These are phyloP conservation scores for Candida ponderosae DNA, from an alignment of 805 yeast species.

Conservation along the genomic window DNA sequence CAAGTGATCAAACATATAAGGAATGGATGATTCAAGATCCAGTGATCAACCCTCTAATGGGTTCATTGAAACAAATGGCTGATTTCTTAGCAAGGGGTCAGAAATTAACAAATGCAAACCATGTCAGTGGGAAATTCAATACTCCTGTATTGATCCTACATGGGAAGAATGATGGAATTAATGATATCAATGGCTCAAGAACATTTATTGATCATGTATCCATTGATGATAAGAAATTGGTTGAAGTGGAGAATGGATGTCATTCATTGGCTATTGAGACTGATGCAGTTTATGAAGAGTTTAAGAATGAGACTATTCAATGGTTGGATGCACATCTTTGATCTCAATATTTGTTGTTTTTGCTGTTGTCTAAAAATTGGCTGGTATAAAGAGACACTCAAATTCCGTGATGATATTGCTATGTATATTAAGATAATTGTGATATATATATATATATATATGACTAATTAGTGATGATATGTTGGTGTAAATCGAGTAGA, in stretches of 20 bases:
- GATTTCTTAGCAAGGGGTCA: slow-evolving; percentile 52
- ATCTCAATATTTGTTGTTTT: too few relatives aligned
- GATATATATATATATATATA: too few relatives aligned
- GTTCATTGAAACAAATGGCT: slow-evolving; percentile 46
- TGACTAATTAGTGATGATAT: too few relatives aligned
- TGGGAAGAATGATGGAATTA: slow-evolving; percentile 53
- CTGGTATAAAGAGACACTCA: too few relatives aligned
- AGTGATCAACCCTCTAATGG: slow-evolving; percentile 36
- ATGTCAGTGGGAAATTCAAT: slow-evolving; percentile 11
- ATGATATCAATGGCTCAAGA: slow-evolving; percentile 25
- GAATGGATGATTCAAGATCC: slow-evolving; percentile 37
- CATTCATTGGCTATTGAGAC: slow-evolving; percentile 41
- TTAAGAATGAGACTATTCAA: slow-evolving; percentile 28
- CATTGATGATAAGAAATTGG: slow-evolving; percentile 12
- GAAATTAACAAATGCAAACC: slow-evolving; percentile 29
- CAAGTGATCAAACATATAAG: slow-evolving; percentile 39
- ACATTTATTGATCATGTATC: slow-evolving; percentile 8
- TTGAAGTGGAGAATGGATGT: slow-evolving; percentile 23
- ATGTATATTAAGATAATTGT: too few relatives aligned
- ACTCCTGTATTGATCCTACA: slow-evolving; percentile 46
- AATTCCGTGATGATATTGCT: too few relatives aligned
- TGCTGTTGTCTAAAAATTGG: too few relatives aligned
- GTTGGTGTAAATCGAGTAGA: too few relatives aligned
- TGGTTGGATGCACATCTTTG: slow-evolving; percentile 25
- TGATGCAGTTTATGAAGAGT: slow-evolving; percentile 29